Evolutionary conservation across 768 basidiomycete genomes (phyloP).

Genomic region (Phaffia tasmanica): DNA sequence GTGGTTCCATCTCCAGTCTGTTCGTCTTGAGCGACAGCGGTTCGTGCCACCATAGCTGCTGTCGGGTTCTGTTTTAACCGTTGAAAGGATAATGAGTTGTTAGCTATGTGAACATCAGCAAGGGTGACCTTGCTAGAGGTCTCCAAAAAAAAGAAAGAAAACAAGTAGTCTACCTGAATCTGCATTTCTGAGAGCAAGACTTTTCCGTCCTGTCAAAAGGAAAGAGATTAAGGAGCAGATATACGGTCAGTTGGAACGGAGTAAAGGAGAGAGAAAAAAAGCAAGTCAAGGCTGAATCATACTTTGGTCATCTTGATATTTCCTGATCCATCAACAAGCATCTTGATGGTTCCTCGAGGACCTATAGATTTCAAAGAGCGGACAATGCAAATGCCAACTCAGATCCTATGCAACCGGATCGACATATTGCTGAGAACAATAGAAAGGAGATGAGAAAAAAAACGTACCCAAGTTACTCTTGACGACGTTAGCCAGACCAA

Average conservation of each 20-base stretch:
- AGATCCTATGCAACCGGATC: background rate
- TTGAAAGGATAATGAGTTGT: background rate
- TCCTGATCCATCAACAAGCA: constrained; percentile 96
- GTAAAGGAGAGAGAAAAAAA: background rate
- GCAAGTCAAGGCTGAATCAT: constrained; percentile 11
- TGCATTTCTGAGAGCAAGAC: constrained; percentile 98
- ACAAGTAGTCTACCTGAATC: constrained; percentile 46
- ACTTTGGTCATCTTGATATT: constrained; percentile 99
- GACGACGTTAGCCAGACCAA: constrained; percentile 94
- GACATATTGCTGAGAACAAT: no score
- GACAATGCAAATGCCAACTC: constrained; percentile 30
- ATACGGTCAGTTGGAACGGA: constrained; percentile 4
- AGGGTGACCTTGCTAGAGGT: background rate
- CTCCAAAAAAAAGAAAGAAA: background rate
- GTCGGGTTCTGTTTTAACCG: constrained; percentile 63
- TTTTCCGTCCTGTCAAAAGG: constrained; percentile 61
- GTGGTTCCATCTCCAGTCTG: constrained; percentile 99
- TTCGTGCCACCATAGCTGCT: constrained; percentile 96
- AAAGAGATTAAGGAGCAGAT: background rate
- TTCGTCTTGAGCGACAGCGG: constrained; percentile 96
- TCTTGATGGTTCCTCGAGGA: constrained; percentile 93
- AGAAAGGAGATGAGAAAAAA: background rate
- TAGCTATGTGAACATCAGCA: background rate
- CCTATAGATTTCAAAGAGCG: constrained; percentile 44
- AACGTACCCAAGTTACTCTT: constrained; percentile 81